Evolutionary conservation across 768 basidiomycete genomes (phyloP).

Genomic region (Boletus speciosus): DNA sequence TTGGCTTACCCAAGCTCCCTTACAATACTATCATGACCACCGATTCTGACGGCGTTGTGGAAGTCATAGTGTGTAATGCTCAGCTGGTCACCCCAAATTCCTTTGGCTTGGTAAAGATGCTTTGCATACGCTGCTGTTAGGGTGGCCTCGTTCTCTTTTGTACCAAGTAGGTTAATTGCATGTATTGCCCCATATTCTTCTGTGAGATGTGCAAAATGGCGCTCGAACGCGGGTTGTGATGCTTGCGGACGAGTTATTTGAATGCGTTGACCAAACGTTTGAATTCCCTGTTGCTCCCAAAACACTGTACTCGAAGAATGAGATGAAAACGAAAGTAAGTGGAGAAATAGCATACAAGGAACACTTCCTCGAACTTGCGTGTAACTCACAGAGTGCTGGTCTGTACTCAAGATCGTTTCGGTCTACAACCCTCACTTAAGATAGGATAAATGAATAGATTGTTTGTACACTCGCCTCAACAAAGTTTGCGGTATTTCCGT

Average conservation of each 20-base stretch:
- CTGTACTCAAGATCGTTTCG: conserved; percentile 84
- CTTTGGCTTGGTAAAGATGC: conserved; percentile 67
- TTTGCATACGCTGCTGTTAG: conserved; percentile 80
- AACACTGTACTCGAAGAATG: conserved; percentile 58
- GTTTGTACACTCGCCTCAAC: conserved; percentile 65
- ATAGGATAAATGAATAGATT: conserved; percentile 1
- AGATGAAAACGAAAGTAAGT: conserved; percentile 1
- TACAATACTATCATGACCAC: conserved; percentile 85
- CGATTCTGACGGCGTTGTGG: conserved; percentile 73
- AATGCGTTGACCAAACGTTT: conserved; percentile 91
- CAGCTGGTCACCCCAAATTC: conserved; percentile 62
- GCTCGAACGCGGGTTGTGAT: conserved; percentile 95
- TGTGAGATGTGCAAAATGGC: conserved; percentile 83
- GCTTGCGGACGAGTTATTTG: conserved; percentile 95
- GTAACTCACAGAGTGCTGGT: conserved; percentile 87
- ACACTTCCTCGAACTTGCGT: conserved; percentile 94
- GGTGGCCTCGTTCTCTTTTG: conserved; percentile 87
- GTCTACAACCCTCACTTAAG: conserved; percentile 50
- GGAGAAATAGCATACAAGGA: conserved; percentile 59
- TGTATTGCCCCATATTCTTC: conserved; percentile 85
- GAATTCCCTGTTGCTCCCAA: conserved; percentile 97
- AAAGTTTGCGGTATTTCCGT: conserved; percentile 93
- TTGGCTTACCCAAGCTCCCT: conserved; percentile 60
- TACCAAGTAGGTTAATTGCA: conserved; percentile 87
- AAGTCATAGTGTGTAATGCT: conserved; percentile 92